Conservation (phyloP, 164 flowering plant species). For the Vitis amurensis region DNA sequence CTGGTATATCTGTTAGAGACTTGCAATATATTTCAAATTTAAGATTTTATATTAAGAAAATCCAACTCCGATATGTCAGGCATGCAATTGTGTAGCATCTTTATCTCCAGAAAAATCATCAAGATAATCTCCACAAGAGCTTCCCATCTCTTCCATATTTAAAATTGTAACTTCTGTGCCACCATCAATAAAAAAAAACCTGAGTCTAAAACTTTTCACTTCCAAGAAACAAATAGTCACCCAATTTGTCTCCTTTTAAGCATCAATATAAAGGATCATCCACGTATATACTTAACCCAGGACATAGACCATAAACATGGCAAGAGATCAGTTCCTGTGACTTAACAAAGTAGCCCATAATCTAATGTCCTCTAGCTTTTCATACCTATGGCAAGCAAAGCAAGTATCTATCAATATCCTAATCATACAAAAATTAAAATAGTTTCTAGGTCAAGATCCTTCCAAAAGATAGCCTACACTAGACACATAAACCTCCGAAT, state of each 20-base stretch:
- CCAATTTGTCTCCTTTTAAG: constrained; percentile 12
- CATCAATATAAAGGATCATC: constrained; percentile 7
- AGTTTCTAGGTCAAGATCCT: constrained; percentile 20
- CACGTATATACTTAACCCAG: constrained; percentile 5
- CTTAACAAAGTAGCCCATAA: constrained; percentile 14
- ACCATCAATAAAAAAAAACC: constrained; percentile 7
- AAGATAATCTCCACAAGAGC: constrained; percentile 8
- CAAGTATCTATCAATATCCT: constrained; percentile 6
- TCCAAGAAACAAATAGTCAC: constrained; percentile 9
- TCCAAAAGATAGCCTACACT: constrained; percentile 23
- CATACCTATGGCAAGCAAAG: constrained; percentile 16
- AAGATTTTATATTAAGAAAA: constrained; percentile 13
- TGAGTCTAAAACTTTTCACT: constrained; percentile 10
- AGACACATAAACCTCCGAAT: constrained; percentile 8
- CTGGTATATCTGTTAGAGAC: neutral
- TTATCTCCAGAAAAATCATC: neutral
- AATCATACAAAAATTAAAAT: constrained; percentile 3
- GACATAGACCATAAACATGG: constrained; percentile 8
- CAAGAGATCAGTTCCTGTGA: constrained; percentile 9
- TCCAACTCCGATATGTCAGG: neutral
- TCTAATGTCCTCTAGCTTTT: constrained; percentile 16
- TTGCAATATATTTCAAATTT: constrained; percentile 3
- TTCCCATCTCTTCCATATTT: neutral
- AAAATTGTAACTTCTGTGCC: constrained; percentile 7
- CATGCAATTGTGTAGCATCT: constrained; percentile 6